Base-by-base conservation (phyloP, 2,329 filamentous ascomycete genomes). In the Verticillium dahliae region DNA sequence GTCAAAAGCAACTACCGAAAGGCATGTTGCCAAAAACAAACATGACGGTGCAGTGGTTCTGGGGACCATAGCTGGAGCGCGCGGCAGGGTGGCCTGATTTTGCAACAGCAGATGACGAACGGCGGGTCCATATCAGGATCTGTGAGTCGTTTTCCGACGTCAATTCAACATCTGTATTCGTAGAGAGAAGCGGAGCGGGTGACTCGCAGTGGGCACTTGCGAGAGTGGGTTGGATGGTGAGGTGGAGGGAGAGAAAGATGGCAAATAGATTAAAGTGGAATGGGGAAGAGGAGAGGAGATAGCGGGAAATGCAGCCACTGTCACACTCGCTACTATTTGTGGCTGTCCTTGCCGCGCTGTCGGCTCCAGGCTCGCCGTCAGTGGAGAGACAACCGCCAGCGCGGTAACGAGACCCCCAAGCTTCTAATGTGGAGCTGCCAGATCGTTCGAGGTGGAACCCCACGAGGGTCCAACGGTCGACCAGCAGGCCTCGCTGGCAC, bases 231-330 rank as follows among this genome's bases (percentile, higher is more conserved):
- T 31, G 41, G 41, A 50, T 18, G 41, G 15, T n/a, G 41, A 18
- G 41, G 18, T 50, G 41, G 41, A 18, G 41, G n/a, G 14, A 15
- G 39, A 41, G 15, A 41, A 15, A 15, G 13, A 41, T 6, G 14
- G 39, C 39, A 6, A 22, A n/a, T 22, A 27, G 41, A 41, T 41
- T 41, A 15, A 6, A 22, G n/a, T 18, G 41, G 41, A 6, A 50
- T 7, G 41, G 15, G 2, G n/a, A 50, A 22, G 38, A 50, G 15
- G n/a, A 50, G n/a, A 50, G 15, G n/a, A 22, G 41, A 22, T 50
- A 50, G 41, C 41, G 41, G n/a, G n/a, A 22, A 4, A 64, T 64
- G 62, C 62, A 64, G 62, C 62, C 62, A 64, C 62, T 7, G 61
- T 64, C 62, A 64, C 62, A 63, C 54, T 4, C 31, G 54, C 52